Base-by-base conservation (phyloP, 495 filamentous ascomycete species). In the Hyaloscypha finlandica region DNA sequence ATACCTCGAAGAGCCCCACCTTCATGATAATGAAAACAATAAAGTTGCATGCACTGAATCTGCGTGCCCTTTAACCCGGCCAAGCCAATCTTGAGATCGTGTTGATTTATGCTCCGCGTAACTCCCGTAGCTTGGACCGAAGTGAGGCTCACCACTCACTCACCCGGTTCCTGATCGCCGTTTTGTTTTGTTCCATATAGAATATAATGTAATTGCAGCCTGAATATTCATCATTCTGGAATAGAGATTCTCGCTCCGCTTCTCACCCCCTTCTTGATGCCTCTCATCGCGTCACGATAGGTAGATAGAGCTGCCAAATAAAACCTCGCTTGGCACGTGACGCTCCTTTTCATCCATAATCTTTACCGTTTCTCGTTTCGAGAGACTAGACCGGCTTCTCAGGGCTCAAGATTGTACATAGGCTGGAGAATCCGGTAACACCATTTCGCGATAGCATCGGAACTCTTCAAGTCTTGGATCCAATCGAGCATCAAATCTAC, bases 401-500 rank as follows among this genome's bases (percentile, higher is more conserved):
- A 48, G 0, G 35, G 56, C 8, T 79, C 79, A 56, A 81, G 54
- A 37, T 76, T 74, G 63, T 82, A 84, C 35, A 83, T 67, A 4
- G 74, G 74, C 71, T 75, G 76, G 12, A 84, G 64, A 22, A 86
- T 78, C 55, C 79, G 77, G 80, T 84, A 87, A 65, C 81, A 80
- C 83, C 83, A 86, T 20, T 73, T 74, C 5, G 80, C 80, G 14
- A 81, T 78, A 1, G 73, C 70, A 71, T 86, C 84, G 12, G 79
- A 73, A 48, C 71, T 73, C 67, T 80, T 83, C 61, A 86, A 61
- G 66, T 87, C 85, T 65, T 78, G 68, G 57, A 87, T 73, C 84
- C 84, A 87, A 59, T 86, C 80, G 33, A 85, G 71, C 71, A 84
- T 84, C 54, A 85, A 55, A 25, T 73, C 68, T 12, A 80, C 75